Evolutionary conservation across 257 asterid species (phyloP).

Genomic region (Cordia subcordata): DNA sequence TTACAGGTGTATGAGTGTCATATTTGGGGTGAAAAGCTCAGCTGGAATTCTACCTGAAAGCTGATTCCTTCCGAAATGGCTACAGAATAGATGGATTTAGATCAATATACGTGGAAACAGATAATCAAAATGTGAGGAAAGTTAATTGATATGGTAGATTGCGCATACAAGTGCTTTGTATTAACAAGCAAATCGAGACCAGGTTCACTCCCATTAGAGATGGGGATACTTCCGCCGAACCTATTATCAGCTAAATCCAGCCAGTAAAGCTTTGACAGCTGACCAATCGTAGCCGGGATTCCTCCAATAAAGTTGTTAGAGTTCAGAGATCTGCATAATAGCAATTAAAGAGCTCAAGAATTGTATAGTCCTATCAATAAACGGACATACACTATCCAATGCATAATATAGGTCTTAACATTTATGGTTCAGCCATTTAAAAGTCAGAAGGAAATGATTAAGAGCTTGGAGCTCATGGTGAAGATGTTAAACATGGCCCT

Average conservation of each 20-base stretch:
- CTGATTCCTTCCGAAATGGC: constrained; percentile 79
- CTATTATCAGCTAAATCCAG: constrained; percentile 80
- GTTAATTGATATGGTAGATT: background rate
- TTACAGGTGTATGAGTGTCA: constrained; percentile 76
- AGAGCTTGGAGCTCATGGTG: no score
- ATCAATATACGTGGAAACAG: background rate
- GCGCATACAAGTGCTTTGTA: constrained; percentile 69
- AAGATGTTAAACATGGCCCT: no score
- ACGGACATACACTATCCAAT: no score
- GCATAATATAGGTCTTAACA: no score
- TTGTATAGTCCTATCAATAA: constrained; percentile 17
- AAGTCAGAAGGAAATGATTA: no score
- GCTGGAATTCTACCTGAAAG: constrained; percentile 70
- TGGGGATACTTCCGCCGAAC: constrained; percentile 70
- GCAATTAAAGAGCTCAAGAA: background rate
- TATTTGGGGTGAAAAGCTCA: constrained; percentile 48
- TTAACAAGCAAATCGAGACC: constrained; percentile 83
- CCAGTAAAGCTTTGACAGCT: constrained; percentile 51
- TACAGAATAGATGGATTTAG: constrained; percentile 23
- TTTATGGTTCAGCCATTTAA: background rate
- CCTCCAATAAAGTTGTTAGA: constrained; percentile 55
- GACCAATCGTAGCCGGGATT: constrained; percentile 70
- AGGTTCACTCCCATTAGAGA: constrained; percentile 55
- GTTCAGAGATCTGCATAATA: constrained; percentile 84
- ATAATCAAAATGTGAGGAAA: background rate